Conservation (phyloP, 768 basidiomycete species). For the Boletus tylopilopsis region DNA sequence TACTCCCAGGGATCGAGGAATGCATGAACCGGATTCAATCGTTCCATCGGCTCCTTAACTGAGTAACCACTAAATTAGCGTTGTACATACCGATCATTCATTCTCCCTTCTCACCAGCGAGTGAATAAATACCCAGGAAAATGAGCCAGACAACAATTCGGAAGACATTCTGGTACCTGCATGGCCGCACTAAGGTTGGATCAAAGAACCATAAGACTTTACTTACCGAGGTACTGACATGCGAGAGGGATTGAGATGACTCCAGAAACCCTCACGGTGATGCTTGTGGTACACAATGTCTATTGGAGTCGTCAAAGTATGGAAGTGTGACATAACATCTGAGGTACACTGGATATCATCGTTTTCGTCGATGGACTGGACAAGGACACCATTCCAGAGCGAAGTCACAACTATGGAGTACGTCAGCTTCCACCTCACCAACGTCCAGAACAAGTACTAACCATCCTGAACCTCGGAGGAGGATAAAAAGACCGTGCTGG, state of each 20-base stretch:
- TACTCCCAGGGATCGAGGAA: slow-evolving; percentile 80
- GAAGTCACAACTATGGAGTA: slow-evolving; percentile 61
- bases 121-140: slow-evolving; percentile 77
- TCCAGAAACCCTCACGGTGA: slow-evolving; percentile 55
- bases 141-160: slow-evolving; percentile 74
- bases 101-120: slow-evolving; percentile 56
- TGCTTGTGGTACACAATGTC: slow-evolving; percentile 66
- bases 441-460: slow-evolving; percentile 29
- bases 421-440: slow-evolving; percentile 3
- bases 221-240: slow-evolving; percentile 72
- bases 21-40: slow-evolving; percentile 49
- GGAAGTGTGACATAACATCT: not conserved
- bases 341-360: slow-evolving; percentile 74
- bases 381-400: slow-evolving; percentile 78
- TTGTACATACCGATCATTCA: not conserved
- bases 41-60: slow-evolving; percentile 79
- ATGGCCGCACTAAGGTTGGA: not conserved
- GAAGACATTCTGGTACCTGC: slow-evolving; percentile 82
- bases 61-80: not conserved
- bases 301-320: slow-evolving; percentile 28
- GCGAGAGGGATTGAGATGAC: slow-evolving; percentile 71
- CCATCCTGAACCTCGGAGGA: slow-evolving; percentile 83
- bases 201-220: not conserved
- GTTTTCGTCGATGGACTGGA: slow-evolving; percentile 73
- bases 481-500: slow-evolving; percentile 77